Evolutionary conservation across 805 yeast genomes (phyloP).

Genomic region (Cyberlindnera veronae): DNA sequence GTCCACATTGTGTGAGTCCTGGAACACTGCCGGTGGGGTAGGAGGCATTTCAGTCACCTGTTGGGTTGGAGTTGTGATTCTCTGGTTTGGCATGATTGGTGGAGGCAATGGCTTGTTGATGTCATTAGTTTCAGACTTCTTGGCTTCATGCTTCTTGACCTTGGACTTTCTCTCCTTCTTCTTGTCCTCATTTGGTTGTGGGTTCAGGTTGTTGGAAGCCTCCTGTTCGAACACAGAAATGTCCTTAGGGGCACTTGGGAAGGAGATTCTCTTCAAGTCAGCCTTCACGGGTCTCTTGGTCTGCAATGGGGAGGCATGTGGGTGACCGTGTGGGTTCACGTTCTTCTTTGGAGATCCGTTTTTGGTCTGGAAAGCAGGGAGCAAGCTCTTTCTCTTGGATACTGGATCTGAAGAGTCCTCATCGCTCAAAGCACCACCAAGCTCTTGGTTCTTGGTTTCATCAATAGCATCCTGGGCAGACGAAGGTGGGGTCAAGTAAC

Average conservation of each 20-base stretch:
- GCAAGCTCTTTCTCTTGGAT: constrained; percentile 8
- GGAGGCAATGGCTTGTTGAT: constrained; percentile 18
- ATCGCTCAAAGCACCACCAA: constrained; percentile 16
- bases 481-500: constrained; percentile 27
- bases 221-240: constrained; percentile 18
- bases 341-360: constrained; percentile 1
- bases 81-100: constrained; percentile 21
- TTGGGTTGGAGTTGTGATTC: constrained; percentile 21
- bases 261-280: constrained; percentile 22
- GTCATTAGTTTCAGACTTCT: constrained; percentile 4
- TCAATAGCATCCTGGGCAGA: constrained; percentile 21
- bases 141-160: not conserved
- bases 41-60: constrained; percentile 11
- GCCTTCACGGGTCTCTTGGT: constrained; percentile 11
- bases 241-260: constrained; percentile 23
- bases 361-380: constrained; percentile 11
- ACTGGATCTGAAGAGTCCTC: constrained; percentile 4
- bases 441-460: constrained; percentile 13
- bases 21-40: constrained; percentile 22
- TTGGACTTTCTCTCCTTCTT: constrained; percentile 4
- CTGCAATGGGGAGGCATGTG: constrained; percentile 14
- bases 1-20: constrained; percentile 14
- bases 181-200: not conserved
- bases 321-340: constrained; percentile 9
- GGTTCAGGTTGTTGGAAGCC: constrained; percentile 3